A percentile compares a stretch with the other conserved stretches of the same genome.
These are phyloP conservation scores for Candolleomyces aberdarensis DNA, from an alignment of 768 basidiomycete species.

Conservation along the genomic window DNA sequence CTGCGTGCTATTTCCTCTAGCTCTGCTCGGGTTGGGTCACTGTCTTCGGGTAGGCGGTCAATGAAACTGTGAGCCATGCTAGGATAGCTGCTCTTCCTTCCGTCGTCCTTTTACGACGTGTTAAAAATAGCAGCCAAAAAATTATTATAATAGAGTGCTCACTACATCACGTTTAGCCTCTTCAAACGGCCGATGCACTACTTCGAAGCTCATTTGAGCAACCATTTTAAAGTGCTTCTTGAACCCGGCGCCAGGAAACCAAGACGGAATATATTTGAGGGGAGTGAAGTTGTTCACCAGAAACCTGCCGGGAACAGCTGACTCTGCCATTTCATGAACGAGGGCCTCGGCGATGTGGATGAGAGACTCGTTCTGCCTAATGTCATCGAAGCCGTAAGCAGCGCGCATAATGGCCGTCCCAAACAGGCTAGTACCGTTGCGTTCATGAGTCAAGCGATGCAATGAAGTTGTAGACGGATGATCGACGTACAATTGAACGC, in stretches of 20 bases:
- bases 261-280: slow-evolving; percentile 33
- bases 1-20: slow-evolving; percentile 4
- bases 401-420: slow-evolving; percentile 20
- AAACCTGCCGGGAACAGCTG: slow-evolving; percentile 23
- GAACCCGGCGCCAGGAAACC: slow-evolving; percentile 14
- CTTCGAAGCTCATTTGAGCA: too few species aligned
- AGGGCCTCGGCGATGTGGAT: slow-evolving; percentile 31
- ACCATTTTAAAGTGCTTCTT: too few species aligned
- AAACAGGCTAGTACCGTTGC: slow-evolving; percentile 5
- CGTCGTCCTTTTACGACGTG: not conserved
- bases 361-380: slow-evolving; percentile 32
- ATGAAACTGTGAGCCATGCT: slow-evolving; percentile 2
- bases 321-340: slow-evolving; percentile 19
- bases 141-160: too few species aligned
- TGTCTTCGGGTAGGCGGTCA: not conserved
- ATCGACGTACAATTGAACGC: slow-evolving; percentile 22
- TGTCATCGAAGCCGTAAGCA: slow-evolving; percentile 30
- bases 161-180: slow-evolving; percentile 15
- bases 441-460: not conserved
- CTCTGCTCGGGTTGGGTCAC: not conserved
- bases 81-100: not conserved
- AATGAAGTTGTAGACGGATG: not conserved
- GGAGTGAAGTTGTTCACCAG: slow-evolving; percentile 21
- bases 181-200: not conserved
- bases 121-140: not conserved